Conservation (phyloP, 345 rosid species). For the Syzygium aqueum region DNA sequence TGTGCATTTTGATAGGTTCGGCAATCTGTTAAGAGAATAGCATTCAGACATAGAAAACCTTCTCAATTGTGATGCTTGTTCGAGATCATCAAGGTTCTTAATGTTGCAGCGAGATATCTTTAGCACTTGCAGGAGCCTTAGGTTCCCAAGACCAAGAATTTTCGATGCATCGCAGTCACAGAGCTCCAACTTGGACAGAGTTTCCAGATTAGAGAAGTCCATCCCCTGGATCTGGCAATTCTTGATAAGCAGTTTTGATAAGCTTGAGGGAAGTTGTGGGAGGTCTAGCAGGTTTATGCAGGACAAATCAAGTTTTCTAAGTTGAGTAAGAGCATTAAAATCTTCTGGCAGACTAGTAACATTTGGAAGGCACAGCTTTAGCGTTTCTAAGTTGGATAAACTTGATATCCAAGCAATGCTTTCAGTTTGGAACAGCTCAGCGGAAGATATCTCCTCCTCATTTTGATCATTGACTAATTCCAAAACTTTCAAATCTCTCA, state of each 20-base stretch:
- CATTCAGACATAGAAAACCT: accelerated
- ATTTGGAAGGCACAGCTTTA: neutral
- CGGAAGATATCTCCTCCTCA: neutral
- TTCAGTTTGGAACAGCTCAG: neutral
- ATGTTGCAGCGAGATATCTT: neutral
- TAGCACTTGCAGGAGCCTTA: neutral
- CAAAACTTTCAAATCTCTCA: neutral
- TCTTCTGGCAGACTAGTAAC: neutral
- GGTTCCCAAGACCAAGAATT: neutral
- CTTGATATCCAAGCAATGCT: neutral
- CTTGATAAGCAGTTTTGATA: neutral
- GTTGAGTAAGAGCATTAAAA: neutral
- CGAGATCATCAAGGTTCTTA: neutral
- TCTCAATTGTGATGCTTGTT: neutral
- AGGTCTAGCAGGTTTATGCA: neutral
- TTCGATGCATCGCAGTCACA: neutral
- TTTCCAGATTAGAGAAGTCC: neutral
- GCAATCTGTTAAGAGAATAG: neutral
- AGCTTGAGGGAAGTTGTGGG: conserved; percentile 1
- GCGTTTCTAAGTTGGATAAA: neutral
- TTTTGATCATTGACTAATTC: neutral
- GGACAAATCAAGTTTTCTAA: neutral
- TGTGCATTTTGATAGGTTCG: neutral
- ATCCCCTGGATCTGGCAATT: neutral
- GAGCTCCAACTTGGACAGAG: neutral